Evolutionary conservation across 768 basidiomycete genomes (phyloP), one percentile per base, ranked within the genome.

Genomic region (Xerocomus potaroensis): DNA sequence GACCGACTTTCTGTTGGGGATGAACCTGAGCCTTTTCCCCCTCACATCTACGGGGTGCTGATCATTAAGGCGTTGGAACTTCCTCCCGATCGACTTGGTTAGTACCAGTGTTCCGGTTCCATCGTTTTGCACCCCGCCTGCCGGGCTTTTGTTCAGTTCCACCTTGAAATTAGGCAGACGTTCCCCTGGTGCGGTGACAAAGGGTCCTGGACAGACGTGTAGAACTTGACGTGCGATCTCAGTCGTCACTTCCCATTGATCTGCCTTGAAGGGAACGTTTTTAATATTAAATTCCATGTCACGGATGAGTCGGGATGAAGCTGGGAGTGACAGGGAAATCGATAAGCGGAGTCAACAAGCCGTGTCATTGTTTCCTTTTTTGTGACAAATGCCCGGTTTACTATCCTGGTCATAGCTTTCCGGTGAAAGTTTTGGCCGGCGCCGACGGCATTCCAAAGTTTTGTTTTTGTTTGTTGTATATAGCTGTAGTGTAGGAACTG

Each of bases 111-210:
- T 54, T 6, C 76, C 77, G 2, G 59, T 67, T 1, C 84, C 83
- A 54, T 79, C 68, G 60, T 88, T 86, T 9, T 76, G 67, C 14
- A 78, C 69, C 4, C 78, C 78, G 16, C 78, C 77, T 0, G 69
- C 68, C 43, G 65, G 65, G 50, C 72, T 74, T 43, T 65, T 57
- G 41, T 80, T 74, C n/a, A 89, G 67, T 15, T 41, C 57, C 43
- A 90, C 76, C 34, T 66, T 54, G 64, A 89, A 90, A 51, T 90
- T 89, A 29, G 84, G 69, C 29, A 36, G 54, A 22, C 57, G 56
- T 16, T 59, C 61, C 27, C 51, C 45, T 26, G 51, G 45, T 34
- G 39, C 41, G 9, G 58, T 49, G 11, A 66, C 58, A 37, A 66
- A 68, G 3, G 24, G 30, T 4, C 65, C 65, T 1, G 66, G 62